These are phyloP conservation scores for Rhynchosporium agropyri DNA, from an alignment of 2,329 filamentous ascomycete genomes.

Conservation along the genomic window DNA sequence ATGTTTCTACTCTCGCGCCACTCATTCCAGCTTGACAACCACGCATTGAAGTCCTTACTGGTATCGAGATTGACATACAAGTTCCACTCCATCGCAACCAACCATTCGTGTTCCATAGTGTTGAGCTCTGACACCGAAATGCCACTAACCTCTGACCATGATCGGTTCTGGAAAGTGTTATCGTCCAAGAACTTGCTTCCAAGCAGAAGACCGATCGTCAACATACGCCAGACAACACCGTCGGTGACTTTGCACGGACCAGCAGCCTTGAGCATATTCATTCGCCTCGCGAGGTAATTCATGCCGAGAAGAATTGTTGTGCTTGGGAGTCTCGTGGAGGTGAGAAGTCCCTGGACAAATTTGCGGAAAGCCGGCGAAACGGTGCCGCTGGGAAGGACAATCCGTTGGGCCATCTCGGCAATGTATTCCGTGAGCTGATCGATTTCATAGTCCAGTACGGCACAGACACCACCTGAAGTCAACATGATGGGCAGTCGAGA, in stretches of 20 bases:
- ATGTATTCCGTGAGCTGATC: constrained; percentile 78
- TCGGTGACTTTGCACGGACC: constrained; percentile 47
- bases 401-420: constrained; percentile 70
- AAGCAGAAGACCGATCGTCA: constrained; percentile 69
- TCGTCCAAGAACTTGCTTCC: constrained; percentile 79
- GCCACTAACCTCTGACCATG: constrained; percentile 75
- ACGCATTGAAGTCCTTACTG: constrained; percentile 63
- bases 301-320: constrained; percentile 73
- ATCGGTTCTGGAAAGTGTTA: constrained; percentile 79
- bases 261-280: constrained; percentile 57
- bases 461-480: constrained; percentile 64
- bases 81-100: constrained; percentile 67
- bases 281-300: constrained; percentile 67
- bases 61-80: constrained; percentile 69
- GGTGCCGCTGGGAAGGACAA: constrained; percentile 62
- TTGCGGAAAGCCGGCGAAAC: constrained; percentile 69
- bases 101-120: constrained; percentile 68
- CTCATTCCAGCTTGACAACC: constrained; percentile 67
- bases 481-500: constrained; percentile 39
- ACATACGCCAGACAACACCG: constrained; percentile 67
- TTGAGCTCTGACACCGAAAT: constrained; percentile 71
- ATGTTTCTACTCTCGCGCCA: constrained; percentile 54
- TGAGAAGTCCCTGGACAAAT: constrained; percentile 73
- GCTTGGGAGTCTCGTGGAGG: constrained; percentile 70
- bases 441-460: constrained; percentile 77